Conservation (phyloP, 768 basidiomycete genomes). For the Pleurotus tuoliensis region DNA sequence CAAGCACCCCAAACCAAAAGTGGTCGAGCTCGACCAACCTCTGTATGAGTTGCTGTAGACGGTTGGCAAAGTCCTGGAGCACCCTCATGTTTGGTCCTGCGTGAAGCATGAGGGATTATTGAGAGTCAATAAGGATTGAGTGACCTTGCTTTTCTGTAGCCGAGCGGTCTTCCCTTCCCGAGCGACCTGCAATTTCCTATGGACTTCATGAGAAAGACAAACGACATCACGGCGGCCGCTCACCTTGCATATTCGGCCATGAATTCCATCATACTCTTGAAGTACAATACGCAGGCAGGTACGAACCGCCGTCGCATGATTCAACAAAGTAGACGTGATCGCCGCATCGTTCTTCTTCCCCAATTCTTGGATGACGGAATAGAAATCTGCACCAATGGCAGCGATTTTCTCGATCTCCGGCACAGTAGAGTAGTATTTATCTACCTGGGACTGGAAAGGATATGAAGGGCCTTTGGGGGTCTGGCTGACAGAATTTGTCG, state of each 20-base stretch:
- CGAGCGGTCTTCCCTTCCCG: neutral
- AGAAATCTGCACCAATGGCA: too few species aligned
- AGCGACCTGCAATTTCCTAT: neutral
- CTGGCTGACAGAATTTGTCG: too few species aligned
- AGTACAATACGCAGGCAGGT: neutral
- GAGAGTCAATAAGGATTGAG: neutral
- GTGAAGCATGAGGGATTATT: neutral
- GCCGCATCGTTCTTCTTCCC: too few species aligned
- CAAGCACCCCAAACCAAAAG: neutral
- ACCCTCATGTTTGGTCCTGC: too few species aligned
- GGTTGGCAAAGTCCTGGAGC: too few species aligned
- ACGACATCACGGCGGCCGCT: neutral
- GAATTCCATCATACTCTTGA: neutral
- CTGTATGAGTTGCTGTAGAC: neutral
- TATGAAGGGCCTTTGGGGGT: too few species aligned
- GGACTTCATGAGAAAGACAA: neutral
- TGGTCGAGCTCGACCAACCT: neutral
- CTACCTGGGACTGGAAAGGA: too few species aligned
- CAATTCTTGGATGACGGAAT: too few species aligned
- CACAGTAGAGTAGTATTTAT: too few species aligned
- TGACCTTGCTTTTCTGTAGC: neutral
- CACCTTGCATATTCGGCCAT: neutral
- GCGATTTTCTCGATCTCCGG: too few species aligned
- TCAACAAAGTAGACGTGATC: too few species aligned
- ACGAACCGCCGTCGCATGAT: too few species aligned